phyloP scores from a whole-genome alignment of 2,329 filamentous ascomycete species.

The Ophiostoma sp. region DNA sequence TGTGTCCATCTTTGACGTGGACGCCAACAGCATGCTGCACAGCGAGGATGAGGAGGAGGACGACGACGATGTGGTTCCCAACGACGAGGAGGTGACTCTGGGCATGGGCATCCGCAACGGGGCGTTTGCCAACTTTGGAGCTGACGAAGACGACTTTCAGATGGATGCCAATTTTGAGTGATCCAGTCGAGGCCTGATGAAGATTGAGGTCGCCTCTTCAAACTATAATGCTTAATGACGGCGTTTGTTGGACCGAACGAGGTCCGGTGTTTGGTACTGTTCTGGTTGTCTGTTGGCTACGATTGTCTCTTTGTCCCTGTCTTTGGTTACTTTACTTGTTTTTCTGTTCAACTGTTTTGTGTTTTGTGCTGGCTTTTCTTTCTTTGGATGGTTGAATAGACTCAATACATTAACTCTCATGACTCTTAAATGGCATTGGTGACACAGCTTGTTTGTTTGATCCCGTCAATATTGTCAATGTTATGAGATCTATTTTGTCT shows the following conservation, averaged over 20 bases:
- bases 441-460: not conserved
- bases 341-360: not conserved
- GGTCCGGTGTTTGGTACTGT: slow-evolving; percentile 15
- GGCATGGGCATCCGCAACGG: slow-evolving; percentile 25
- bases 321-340: not conserved
- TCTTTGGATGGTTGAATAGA: not conserved
- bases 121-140: slow-evolving; percentile 36
- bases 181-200: not conserved
- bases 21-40: slow-evolving; percentile 43
- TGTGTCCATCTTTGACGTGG: slow-evolving; percentile 52
- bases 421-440: not conserved
- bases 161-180: slow-evolving; percentile 40
- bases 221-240: slow-evolving; percentile 5
- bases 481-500: not conserved
- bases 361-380: not conserved
- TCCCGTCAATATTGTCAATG: not conserved
- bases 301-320: not conserved
- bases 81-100: slow-evolving; percentile 13
- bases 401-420: not conserved
- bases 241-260: slow-evolving; percentile 13
- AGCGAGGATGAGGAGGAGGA: slow-evolving; percentile 33
- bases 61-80: not conserved
- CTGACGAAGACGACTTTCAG: slow-evolving; percentile 51
- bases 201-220: not conserved
- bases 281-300: not conserved